Evolutionary conservation across 768 basidiomycete genomes (phyloP).

Genomic region (Paxillus rubicundulus): DNA sequence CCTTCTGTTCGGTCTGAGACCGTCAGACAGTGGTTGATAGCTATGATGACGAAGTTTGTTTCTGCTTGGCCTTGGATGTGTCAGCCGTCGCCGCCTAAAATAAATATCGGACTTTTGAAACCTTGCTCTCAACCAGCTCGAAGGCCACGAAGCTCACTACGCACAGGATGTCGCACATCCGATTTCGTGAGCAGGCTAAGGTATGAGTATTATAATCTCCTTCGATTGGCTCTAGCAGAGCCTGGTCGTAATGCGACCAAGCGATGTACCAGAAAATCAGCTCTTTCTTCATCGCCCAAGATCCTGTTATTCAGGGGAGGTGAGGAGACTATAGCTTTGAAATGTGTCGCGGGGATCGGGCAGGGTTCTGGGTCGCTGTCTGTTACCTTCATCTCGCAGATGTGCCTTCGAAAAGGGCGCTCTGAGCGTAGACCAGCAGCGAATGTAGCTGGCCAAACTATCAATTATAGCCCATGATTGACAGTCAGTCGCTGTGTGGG

Average conservation of each 20-base stretch:
- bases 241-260: constrained; percentile 21
- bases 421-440: too few relatives aligned
- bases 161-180: constrained; percentile 39
- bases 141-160: constrained; percentile 69
- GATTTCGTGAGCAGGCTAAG: constrained; percentile 57
- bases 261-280: constrained; percentile 65
- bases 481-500: too few relatives aligned
- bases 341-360: constrained; percentile 56
- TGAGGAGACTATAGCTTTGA: constrained; percentile 39
- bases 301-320: constrained; percentile 35
- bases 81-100: too few relatives aligned
- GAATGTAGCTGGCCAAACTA: too few relatives aligned
- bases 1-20: too few relatives aligned
- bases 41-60: too few relatives aligned
- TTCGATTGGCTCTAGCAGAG: constrained; percentile 8
- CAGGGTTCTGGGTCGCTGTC: constrained; percentile 14
- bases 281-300: constrained; percentile 36
- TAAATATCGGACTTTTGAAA: too few relatives aligned
- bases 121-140: constrained; percentile 11
- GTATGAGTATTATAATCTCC: constrained; percentile 71
- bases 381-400: constrained; percentile 4
- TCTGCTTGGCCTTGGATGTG: too few relatives aligned
- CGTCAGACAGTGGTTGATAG: too few relatives aligned
- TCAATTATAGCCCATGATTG: too few relatives aligned
- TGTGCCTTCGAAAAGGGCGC: too few relatives aligned